phyloP scores from a whole-genome alignment of 306 rosid species.

The Arachis hypogaea region DNA sequence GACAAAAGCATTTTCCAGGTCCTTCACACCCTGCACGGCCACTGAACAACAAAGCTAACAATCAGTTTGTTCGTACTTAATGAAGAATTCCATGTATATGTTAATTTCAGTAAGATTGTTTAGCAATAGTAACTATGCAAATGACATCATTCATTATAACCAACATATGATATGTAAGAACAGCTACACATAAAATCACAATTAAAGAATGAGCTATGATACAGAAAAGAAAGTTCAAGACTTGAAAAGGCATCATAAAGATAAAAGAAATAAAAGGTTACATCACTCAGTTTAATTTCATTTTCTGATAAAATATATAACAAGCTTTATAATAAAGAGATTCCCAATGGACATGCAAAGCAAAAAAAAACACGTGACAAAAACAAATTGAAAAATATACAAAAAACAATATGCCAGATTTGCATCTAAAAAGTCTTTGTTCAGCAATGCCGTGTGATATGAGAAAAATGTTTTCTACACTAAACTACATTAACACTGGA shows the following conservation, averaged over 20 bases:
- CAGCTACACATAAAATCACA: not conserved
- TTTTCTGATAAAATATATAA: no score
- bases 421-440: slow-evolving; percentile 29
- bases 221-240: not conserved
- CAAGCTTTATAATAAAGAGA: no score
- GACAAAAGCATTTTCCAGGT: no score
- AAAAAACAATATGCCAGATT: slow-evolving; percentile 16
- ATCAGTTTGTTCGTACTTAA: no score
- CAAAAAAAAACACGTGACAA: not conserved
- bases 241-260: not conserved
- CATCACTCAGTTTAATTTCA: no score
- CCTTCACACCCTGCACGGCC: no score
- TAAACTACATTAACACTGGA: no score
- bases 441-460: no score
- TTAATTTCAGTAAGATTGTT: no score
- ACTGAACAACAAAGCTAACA: no score
- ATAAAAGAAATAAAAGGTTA: not conserved
- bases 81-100: no score
- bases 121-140: not conserved
- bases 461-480: no score
- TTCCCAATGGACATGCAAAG: not conserved
- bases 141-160: slow-evolving; percentile 14
- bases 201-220: slow-evolving; percentile 11
- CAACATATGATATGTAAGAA: slow-evolving; percentile 5
- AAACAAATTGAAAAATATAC: not conserved